Percentiles rank a stretch among this genome's conserved stretches.
These are phyloP conservation scores for Rubus idaeus DNA, from an alignment of 306 rosid genomes.

Conservation along the genomic window DNA sequence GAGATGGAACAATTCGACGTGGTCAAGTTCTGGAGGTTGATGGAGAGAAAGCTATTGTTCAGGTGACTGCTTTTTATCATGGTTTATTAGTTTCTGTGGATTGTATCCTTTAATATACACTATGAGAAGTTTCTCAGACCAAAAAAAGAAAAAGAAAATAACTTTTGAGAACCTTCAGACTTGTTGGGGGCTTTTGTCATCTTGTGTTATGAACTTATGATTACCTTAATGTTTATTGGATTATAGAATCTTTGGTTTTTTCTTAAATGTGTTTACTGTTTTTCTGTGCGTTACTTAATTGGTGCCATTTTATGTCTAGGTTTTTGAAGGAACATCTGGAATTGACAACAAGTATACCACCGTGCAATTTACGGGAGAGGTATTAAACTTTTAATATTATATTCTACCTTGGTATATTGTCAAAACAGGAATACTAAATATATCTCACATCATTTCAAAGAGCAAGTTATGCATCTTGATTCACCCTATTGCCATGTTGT, in stretches of 20 bases:
- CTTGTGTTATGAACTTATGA: not conserved
- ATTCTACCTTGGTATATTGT: conserved; percentile 7
- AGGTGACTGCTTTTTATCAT: conserved; percentile 49
- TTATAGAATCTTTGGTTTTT: not conserved
- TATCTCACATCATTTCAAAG: conserved; percentile 13
- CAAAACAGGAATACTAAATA: not conserved
- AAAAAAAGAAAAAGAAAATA: not conserved
- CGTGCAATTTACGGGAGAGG: conserved; percentile 99
- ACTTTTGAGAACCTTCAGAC: not conserved
- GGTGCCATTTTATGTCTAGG: conserved; percentile 45
- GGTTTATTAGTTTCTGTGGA: not conserved
- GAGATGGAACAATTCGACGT: conserved; percentile 88
- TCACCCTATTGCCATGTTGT: conserved; percentile 26
- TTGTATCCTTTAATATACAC: not conserved
- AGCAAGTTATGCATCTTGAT: conserved; percentile 19
- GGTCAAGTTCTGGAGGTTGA: conserved; percentile 99
- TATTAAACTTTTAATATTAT: conserved; percentile 31
- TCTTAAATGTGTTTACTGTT: not conserved
- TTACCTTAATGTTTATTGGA: not conserved
- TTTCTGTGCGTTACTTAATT: not conserved
- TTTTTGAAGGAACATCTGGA: conserved; percentile 99
- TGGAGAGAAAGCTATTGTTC: conserved; percentile 98
- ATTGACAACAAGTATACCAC: conserved; percentile 97
- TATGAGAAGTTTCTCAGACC: not conserved
- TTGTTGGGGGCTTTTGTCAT: not conserved